phyloP scores from a whole-genome alignment of 208 protist species.

The Leishmania tropica region DNA sequence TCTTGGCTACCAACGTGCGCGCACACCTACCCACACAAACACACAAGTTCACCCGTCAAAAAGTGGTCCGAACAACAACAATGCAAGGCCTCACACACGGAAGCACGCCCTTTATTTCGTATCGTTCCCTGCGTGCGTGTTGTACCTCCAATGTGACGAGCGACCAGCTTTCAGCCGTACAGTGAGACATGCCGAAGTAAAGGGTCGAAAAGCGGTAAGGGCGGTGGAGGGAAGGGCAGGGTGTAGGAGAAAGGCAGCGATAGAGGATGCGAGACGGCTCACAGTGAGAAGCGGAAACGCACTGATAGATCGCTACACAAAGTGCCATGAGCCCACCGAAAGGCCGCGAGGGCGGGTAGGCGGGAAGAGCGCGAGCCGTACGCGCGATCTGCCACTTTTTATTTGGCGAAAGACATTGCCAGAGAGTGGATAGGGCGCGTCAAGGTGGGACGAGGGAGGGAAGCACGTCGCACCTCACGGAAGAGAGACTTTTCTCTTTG shows the following conservation, averaged over 20 bases:
- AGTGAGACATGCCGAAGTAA: neutral
- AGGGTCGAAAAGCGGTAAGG: neutral
- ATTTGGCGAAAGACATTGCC: neutral
- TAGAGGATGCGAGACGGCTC: neutral
- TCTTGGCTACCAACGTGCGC: neutral
- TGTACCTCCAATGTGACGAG: neutral
- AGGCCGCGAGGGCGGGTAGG: neutral
- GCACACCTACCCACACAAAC: neutral
- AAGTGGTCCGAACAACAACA: neutral
- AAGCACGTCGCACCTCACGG: neutral
- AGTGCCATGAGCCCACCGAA: neutral
- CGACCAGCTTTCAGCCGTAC: neutral
- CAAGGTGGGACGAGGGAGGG: neutral
- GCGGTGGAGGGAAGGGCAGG: neutral
- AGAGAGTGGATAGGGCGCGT: too few species aligned
- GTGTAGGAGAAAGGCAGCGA: neutral
- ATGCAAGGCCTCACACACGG: neutral
- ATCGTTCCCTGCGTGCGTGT: neutral
- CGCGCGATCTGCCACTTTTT: neutral
- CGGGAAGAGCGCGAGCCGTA: neutral
- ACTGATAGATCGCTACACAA: neutral
- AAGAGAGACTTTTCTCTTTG: neutral
- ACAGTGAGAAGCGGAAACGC: neutral
- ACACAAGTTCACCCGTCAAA: neutral
- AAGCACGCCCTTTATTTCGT: neutral